These are phyloP conservation scores for Eimeria necatrix DNA, from an alignment of 169 alveolate species.

Conservation along the genomic window DNA sequence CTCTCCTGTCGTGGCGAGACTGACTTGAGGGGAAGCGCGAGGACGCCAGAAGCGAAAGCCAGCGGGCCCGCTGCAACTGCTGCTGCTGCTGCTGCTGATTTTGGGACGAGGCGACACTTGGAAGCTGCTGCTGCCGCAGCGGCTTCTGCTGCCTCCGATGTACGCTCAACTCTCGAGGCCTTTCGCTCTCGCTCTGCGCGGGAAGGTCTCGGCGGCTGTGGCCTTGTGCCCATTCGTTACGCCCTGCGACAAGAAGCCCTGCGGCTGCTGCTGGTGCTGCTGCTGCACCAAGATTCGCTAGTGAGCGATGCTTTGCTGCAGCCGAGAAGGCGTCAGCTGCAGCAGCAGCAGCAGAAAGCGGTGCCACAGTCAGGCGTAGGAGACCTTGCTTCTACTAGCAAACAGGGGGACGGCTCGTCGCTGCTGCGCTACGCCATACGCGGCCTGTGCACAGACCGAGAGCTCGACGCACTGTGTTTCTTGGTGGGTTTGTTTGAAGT, in stretches of 20 bases:
- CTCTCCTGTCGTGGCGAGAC: constrained; percentile 45
- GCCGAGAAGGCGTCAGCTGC: constrained; percentile 15
- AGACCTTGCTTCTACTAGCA: background rate
- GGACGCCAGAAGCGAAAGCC: background rate
- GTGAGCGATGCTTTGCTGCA: constrained; percentile 56
- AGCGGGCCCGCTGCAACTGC: background rate
- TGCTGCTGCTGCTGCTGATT: background rate
- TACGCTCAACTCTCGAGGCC: background rate
- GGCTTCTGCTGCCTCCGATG: constrained; percentile 9
- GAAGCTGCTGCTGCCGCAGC: constrained; percentile 30
- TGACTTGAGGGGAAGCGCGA: background rate
- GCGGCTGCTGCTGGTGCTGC: constrained; percentile 69
- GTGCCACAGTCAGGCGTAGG: too few relatives aligned
- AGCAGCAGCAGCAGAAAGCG: background rate
- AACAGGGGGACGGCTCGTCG: constrained; percentile 11
- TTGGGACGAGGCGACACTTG: background rate
- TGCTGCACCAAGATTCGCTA: constrained; percentile 36
- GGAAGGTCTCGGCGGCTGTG: constrained; percentile 55
- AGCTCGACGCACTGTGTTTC: constrained; percentile 61
- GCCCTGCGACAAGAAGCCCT: constrained; percentile 17
- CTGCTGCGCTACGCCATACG: constrained; percentile 31
- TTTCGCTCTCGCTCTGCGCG: background rate
- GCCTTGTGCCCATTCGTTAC: constrained; percentile 49
- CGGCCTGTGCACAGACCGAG: constrained; percentile 36
- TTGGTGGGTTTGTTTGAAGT: constrained; percentile 48